These are phyloP conservation scores for Metschnikowia proteae DNA, from an alignment of 805 yeast genomes.

Conservation along the genomic window DNA sequence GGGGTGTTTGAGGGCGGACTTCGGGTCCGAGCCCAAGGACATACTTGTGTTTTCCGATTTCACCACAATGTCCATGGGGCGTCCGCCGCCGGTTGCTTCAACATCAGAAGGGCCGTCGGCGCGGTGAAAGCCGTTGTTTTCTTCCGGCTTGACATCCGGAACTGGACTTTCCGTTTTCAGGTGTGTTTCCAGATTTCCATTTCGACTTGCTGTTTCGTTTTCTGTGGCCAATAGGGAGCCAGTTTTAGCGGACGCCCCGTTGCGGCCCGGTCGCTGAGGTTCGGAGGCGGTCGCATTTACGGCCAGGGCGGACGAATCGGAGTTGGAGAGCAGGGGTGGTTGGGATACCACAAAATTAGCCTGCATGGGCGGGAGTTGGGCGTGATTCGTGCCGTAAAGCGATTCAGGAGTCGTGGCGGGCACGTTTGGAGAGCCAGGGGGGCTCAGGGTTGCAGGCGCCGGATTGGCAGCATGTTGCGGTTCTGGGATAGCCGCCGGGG, in stretches of 20 bases:
- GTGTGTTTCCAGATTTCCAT: no score
- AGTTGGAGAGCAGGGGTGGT: background rate
- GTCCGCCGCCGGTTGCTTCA: background rate
- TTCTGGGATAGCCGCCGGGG: background rate
- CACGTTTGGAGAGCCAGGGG: background rate
- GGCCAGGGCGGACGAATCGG: background rate
- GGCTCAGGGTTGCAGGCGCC: background rate
- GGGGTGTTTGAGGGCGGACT: background rate
- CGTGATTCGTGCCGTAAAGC: background rate
- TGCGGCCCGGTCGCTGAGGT: background rate
- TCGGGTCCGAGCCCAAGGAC: background rate
- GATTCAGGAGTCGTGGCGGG: background rate
- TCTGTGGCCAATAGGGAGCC: background rate
- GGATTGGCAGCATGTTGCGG: background rate
- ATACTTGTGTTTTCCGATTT: background rate
- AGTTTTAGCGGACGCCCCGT: no score
- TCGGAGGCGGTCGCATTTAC: background rate
- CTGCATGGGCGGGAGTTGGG: no score
- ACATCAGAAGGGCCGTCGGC: no score
- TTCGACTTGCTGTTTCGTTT: background rate
- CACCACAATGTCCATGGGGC: background rate
- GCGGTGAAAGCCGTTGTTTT: background rate
- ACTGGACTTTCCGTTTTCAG: no score
- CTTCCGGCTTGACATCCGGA: background rate
- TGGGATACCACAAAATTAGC: no score